Evolutionary conservation across 2,329 filamentous ascomycete species (phyloP), one percentile per base, ranked within the genome.

Genomic region (Alternaria panax): DNA sequence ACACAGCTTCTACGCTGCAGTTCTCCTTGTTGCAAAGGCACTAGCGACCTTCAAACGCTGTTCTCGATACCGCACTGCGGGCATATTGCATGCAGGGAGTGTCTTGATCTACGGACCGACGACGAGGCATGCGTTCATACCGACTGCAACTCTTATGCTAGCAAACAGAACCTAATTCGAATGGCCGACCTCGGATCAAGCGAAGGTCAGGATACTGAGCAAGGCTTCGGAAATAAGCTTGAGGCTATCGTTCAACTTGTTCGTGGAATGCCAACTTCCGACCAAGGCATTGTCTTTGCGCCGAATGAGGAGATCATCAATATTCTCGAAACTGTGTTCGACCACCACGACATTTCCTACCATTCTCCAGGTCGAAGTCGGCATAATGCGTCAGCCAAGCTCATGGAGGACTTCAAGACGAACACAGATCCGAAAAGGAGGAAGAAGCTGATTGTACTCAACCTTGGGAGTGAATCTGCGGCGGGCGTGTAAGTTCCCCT

Each of bases 401-500:
- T 61, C 5, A 64, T 76, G 3, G 70, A 75, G 34, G 64, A 73
- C 1, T 77, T 78, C 65, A 66, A 76, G 46, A 59, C 64, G 8
- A 69, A 72, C 28, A 52, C 51, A 8, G 56, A 71, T 42, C 38
- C 30, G 54, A 67, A 46, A 57, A 73, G 16, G 63, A 72, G 47
- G 22, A 75, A 72, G 28, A 85, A 82, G 51, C 84, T 87, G 1
- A 76, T 90, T 5, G 77, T 90, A 16, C 76, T 91, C 28, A 84
- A 86, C 57, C 77, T 87, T 2, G 82, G 81, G 1, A 82, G 82
- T 62, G 85, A 85, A 32, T 84, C 85, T 53, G 85, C 88, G 3
- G 83, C 88, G 30, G 88, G 88, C 51, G 74, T 84, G 85, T 86
- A 79, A 83, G 84, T 81, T 1, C 48, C 8, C 22, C 9, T 34